Conservation (phyloP, 1,284 basidiomycete genomes). For the Irpex sp. region DNA sequence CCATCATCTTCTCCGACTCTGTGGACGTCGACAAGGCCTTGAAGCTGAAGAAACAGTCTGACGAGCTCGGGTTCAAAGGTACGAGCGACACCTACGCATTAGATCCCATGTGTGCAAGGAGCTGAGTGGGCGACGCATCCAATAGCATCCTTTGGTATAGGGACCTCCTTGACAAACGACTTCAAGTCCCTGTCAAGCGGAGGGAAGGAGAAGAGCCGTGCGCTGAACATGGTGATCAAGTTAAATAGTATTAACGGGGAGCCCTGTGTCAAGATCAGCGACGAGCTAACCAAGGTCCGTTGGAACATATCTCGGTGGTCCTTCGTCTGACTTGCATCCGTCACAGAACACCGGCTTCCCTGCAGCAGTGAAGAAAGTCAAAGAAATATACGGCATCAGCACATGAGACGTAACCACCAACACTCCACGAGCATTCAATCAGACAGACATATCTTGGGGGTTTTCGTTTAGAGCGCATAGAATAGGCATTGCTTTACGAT, state of each 20-base stretch:
- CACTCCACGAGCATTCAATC: neutral
- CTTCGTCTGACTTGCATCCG: neutral
- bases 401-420: neutral
- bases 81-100: neutral
- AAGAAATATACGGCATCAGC: conserved; percentile 12
- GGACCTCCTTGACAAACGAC: conserved; percentile 88
- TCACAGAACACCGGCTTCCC: conserved; percentile 32
- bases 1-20: conserved; percentile 80
- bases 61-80: conserved; percentile 59
- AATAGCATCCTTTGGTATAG: conserved; percentile 80
- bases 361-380: conserved; percentile 11
- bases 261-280: conserved; percentile 88
- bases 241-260: conserved; percentile 66
- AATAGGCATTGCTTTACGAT: neutral
- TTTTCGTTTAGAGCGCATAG: neutral
- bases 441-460: neutral
- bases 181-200: conserved; percentile 57
- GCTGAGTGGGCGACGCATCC: neutral
- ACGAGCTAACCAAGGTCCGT: conserved; percentile 79
- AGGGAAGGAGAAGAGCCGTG: conserved; percentile 59
- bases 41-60: conserved; percentile 63
- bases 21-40: conserved; percentile 71
- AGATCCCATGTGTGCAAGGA: too few species aligned
- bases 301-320: neutral
- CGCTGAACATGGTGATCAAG: conserved; percentile 93